A percentile compares a stretch with the other conserved stretches of the same genome.
Evolutionary conservation across 495 filamentous ascomycete species (phyloP).

Genomic region (Podospora anserina): DNA sequence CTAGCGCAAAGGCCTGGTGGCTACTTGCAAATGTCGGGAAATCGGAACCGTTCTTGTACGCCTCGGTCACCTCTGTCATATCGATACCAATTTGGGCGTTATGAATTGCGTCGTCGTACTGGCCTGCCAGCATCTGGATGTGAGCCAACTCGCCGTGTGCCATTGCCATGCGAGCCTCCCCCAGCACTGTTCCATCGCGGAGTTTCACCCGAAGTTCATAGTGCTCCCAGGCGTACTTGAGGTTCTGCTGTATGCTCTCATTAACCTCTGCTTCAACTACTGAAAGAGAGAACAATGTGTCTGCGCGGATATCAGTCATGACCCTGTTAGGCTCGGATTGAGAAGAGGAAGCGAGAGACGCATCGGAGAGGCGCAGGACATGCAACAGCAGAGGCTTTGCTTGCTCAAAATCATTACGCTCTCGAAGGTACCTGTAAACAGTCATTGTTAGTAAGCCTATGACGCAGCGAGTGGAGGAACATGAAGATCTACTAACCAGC

Average conservation of each 20-base stretch:
- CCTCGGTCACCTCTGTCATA: too few relatives aligned
- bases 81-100: background rate
- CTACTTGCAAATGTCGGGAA: too few relatives aligned
- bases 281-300: too few relatives aligned
- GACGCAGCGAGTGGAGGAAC: background rate
- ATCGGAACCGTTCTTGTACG: too few relatives aligned
- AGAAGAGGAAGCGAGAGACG: too few relatives aligned
- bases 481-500: too few relatives aligned
- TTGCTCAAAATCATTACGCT: constrained; percentile 1
- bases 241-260: background rate
- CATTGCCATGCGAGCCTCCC: constrained; percentile 2
- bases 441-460: background rate
- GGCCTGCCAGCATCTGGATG: constrained; percentile 3
- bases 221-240: background rate
- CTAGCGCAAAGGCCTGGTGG: too few relatives aligned
- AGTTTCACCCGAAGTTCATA: background rate
- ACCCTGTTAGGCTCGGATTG: too few relatives aligned
- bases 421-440: background rate
- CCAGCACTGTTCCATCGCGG: background rate
- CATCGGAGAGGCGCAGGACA: background rate
- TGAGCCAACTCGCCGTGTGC: constrained; percentile 6
- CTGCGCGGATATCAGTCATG: too few relatives aligned
- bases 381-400: constrained; percentile 4
- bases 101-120: background rate
- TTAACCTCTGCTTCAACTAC: background rate